Percentiles rank a stretch among this genome's conserved stretches.
phyloP scores from a whole-genome alignment of 441 rosid species.

The Populus hybrid region DNA sequence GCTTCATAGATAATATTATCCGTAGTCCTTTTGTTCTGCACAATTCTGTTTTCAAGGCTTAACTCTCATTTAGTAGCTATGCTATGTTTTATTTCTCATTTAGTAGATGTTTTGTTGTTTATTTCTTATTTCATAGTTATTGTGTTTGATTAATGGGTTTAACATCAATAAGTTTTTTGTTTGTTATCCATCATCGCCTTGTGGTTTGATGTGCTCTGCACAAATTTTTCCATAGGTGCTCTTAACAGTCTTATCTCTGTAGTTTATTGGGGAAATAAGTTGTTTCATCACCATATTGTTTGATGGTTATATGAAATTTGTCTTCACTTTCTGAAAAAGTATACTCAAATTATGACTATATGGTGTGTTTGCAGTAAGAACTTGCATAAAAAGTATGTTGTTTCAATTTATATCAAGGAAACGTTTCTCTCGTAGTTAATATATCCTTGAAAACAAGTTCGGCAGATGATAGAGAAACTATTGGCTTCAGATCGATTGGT shows the following conservation, averaged over 20 bases:
- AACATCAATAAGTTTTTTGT: background rate
- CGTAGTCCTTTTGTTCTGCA: background rate
- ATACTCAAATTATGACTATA: background rate
- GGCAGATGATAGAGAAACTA: background rate
- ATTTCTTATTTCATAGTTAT: too few relatives aligned
- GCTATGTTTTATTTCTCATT: background rate
- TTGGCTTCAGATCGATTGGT: background rate
- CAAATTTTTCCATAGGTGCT: background rate
- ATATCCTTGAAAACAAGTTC: background rate
- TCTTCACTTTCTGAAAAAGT: background rate
- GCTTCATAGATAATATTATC: background rate
- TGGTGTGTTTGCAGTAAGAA: background rate
- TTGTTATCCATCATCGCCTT: background rate
- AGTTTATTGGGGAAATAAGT: background rate
- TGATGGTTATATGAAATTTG: background rate
- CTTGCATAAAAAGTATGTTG: background rate
- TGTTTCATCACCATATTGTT: background rate
- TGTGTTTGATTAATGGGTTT: background rate
- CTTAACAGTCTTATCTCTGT: background rate
- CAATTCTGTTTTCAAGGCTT: background rate
- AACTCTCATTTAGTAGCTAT: background rate
- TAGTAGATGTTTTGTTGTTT: background rate
- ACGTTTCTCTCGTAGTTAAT: background rate
- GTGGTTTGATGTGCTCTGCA: background rate
- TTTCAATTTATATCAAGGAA: background rate